These are phyloP conservation scores for Priceomyces castillae DNA, from an alignment of 805 yeast species.

Conservation along the genomic window DNA sequence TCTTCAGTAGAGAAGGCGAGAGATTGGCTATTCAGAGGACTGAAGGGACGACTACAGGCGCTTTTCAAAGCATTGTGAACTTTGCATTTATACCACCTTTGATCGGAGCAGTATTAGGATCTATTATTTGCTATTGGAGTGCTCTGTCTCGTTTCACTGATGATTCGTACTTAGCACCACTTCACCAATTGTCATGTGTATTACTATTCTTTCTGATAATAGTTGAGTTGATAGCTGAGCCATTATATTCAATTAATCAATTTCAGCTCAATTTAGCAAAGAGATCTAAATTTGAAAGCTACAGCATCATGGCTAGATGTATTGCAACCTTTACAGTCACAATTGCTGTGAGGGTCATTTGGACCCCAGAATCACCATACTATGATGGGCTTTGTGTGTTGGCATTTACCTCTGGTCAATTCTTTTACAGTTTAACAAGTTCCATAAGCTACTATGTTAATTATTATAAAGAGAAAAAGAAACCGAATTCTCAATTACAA, in stretches of 20 bases:
- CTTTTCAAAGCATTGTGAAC: conserved; percentile 64
- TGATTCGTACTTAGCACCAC: conserved; percentile 16
- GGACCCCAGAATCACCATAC: not conserved
- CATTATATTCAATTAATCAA: conserved; percentile 74
- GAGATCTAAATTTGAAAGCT: conserved; percentile 72
- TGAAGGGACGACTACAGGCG: not conserved
- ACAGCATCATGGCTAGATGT: conserved; percentile 63
- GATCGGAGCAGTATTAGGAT: conserved; percentile 52
- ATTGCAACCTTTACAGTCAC: conserved; percentile 49
- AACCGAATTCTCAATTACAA: not conserved
- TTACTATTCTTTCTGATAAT: conserved; percentile 48
- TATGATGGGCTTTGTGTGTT: conserved; percentile 53
- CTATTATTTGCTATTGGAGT: conserved; percentile 27
- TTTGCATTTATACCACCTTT: conserved; percentile 59
- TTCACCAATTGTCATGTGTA: conserved; percentile 30
- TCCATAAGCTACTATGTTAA: conserved; percentile 21
- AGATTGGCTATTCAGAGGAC: conserved; percentile 71
- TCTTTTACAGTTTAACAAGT: conserved; percentile 54
- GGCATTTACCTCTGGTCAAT: conserved; percentile 74
- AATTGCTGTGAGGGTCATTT: conserved; percentile 5
- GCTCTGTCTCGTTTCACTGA: conserved; percentile 15
- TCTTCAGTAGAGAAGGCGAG: conserved; percentile 80
- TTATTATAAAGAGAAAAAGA: conserved; percentile 8
- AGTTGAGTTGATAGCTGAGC: conserved; percentile 68
- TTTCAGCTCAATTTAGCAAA: conserved; percentile 60